Conservation (phyloP, 805 yeast genomes). For the Hanseniaspora guilliermondii region DNA sequence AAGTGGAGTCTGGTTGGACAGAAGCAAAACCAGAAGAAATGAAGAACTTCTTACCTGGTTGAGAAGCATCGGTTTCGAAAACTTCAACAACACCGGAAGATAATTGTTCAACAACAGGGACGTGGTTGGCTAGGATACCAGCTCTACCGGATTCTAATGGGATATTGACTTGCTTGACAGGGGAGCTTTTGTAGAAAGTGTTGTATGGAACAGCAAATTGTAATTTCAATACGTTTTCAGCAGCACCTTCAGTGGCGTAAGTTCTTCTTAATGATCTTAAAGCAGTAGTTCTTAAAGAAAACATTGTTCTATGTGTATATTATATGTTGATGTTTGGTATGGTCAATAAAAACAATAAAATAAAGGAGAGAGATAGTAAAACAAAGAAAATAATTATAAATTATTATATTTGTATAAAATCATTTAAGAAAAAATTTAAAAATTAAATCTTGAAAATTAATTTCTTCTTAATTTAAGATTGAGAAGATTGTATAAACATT, state of each 20-base stretch:
- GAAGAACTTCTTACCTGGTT: slow-evolving; percentile 60
- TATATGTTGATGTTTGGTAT: not conserved
- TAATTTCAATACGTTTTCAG: slow-evolving; percentile 65
- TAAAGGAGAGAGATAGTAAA: no score
- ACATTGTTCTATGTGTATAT: slow-evolving; percentile 6
- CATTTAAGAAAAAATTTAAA: no score
- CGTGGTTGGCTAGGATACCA: slow-evolving; percentile 96
- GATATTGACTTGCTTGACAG: slow-evolving; percentile 68
- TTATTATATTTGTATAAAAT: no score
- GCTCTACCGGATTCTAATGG: slow-evolving; percentile 93
- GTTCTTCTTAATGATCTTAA: slow-evolving; percentile 41
- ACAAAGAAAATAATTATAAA: no score
- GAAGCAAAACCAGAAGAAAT: slow-evolving; percentile 95
- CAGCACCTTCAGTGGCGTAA: slow-evolving; percentile 60
- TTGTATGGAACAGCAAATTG: slow-evolving; percentile 87
- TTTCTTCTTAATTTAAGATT: no score
- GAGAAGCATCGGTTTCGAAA: slow-evolving; percentile 58
- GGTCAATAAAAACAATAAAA: no score
- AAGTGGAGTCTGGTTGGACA: slow-evolving; percentile 84
- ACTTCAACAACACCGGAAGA: slow-evolving; percentile 91
- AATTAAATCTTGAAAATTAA: no score
- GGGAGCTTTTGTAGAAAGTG: slow-evolving; percentile 41
- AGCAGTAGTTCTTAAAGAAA: slow-evolving; percentile 14
- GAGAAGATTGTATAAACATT: no score
- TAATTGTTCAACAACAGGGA: slow-evolving; percentile 92